Percentiles rank a stretch among this genome's conserved stretches.
phyloP scores from a whole-genome alignment of 1,139 yeast genomes.

The Debaryomyces sp. region DNA sequence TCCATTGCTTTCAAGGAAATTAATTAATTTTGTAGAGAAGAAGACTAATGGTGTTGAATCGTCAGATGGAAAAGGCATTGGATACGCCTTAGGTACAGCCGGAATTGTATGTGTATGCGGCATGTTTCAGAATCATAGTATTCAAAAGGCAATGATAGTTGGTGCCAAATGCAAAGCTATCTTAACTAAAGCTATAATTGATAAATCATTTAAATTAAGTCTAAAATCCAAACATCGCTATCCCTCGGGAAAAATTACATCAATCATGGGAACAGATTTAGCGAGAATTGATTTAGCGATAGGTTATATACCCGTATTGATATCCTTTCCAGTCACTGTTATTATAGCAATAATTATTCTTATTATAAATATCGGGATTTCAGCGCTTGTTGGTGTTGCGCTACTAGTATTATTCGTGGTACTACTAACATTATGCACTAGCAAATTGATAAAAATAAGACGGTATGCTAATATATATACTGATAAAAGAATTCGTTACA shows the following conservation, averaged over 20 bases:
- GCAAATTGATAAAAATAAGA: slow-evolving; percentile 30
- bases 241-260: slow-evolving; percentile 71
- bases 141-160: slow-evolving; percentile 34
- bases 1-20: slow-evolving; percentile 47
- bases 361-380: slow-evolving; percentile 36
- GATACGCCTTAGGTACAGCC: slow-evolving; percentile 33
- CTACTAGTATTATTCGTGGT: slow-evolving; percentile 29
- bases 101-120: slow-evolving; percentile 24
- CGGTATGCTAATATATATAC: slow-evolving; percentile 32
- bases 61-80: slow-evolving; percentile 35
- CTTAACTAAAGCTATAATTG: slow-evolving; percentile 64
- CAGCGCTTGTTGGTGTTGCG: slow-evolving; percentile 39
- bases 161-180: slow-evolving; percentile 74
- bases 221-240: slow-evolving; percentile 60
- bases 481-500: slow-evolving; percentile 34
- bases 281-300: slow-evolving; percentile 40
- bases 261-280: slow-evolving; percentile 42
- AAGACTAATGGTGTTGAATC: slow-evolving; percentile 24
- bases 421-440: slow-evolving; percentile 25
- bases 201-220: slow-evolving; percentile 65
- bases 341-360: slow-evolving; percentile 35
- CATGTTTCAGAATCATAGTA: slow-evolving; percentile 30
- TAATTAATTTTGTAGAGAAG: slow-evolving; percentile 44
- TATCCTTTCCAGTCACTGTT: slow-evolving; percentile 33
- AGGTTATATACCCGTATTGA: slow-evolving; percentile 32